These are phyloP conservation scores for Trichoderma breve DNA, from an alignment of 2,329 filamentous ascomycete genomes.

Conservation along the genomic window DNA sequence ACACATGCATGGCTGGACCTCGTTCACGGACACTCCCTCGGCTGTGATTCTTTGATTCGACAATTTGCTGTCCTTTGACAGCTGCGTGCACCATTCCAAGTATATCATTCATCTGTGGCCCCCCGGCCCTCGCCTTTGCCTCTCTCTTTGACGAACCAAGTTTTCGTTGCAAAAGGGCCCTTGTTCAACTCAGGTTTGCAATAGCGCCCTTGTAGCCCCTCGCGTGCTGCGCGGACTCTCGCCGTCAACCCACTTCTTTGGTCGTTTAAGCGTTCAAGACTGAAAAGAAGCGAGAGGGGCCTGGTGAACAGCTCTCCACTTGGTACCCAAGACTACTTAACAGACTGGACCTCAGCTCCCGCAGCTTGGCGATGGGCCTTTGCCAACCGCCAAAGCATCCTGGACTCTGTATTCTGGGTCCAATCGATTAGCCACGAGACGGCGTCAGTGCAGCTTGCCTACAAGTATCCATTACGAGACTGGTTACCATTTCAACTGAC, in stretches of 20 bases:
- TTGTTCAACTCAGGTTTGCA: background rate
- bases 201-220: slow-evolving; percentile 13
- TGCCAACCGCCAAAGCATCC: slow-evolving; percentile 16
- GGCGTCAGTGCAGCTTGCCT: background rate
- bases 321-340: background rate
- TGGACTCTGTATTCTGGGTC: slow-evolving; percentile 10
- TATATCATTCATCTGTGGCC: slow-evolving; percentile 3
- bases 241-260: background rate
- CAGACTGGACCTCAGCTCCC: slow-evolving; percentile 3
- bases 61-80: background rate
- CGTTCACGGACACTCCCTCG: slow-evolving; percentile 9
- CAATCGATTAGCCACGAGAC: slow-evolving; percentile 19
- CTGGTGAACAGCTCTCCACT: slow-evolving; percentile 9
- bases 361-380: slow-evolving; percentile 14
- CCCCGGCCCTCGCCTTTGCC: background rate
- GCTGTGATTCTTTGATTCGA: slow-evolving; percentile 18
- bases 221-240: background rate
- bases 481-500: background rate
- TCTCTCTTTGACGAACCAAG: background rate
- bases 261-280: slow-evolving; percentile 15
- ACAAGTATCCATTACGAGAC: slow-evolving; percentile 11
- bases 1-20: background rate
- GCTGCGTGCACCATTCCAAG: background rate
- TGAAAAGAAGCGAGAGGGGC: slow-evolving; percentile 8
- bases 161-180: background rate